phyloP scores from a whole-genome alignment of 2,329 filamentous ascomycete genomes.

The Penicillium griseofulvum region DNA sequence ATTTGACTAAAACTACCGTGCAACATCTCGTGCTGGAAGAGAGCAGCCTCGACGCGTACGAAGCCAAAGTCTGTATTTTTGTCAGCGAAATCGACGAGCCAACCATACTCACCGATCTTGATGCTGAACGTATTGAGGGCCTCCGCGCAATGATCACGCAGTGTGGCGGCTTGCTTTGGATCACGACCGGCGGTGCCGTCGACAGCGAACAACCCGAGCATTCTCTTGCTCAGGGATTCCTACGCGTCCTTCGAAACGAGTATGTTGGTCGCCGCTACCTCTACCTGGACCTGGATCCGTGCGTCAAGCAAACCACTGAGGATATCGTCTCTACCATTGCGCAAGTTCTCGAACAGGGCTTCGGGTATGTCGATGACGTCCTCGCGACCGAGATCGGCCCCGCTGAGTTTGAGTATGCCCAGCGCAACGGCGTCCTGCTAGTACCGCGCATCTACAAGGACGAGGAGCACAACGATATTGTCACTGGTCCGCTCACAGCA shows the following conservation, averaged over 20 bases:
- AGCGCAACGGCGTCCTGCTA: background rate
- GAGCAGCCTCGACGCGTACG: background rate
- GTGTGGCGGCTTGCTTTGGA: background rate
- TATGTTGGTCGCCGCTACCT: background rate
- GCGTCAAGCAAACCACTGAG: no score
- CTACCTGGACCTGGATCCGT: background rate
- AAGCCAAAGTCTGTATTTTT: background rate
- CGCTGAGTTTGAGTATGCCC: background rate
- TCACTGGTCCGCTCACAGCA: background rate
- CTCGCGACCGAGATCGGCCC: background rate
- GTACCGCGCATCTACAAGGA: background rate
- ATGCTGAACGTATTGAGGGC: background rate
- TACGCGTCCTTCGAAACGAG: background rate
- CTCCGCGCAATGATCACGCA: background rate
- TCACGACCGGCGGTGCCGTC: background rate
- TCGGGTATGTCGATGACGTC: background rate
- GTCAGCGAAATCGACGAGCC: background rate
- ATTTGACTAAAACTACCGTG: background rate
- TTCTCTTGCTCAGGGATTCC: background rate
- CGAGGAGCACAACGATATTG: background rate
- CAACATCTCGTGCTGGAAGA: background rate
- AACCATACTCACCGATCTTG: background rate
- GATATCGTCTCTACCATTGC: background rate
- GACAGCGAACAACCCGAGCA: background rate
- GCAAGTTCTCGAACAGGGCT: background rate